Base-by-base conservation (phyloP, 2,329 filamentous ascomycete species). In the Arachnopeziza araneosa region DNA sequence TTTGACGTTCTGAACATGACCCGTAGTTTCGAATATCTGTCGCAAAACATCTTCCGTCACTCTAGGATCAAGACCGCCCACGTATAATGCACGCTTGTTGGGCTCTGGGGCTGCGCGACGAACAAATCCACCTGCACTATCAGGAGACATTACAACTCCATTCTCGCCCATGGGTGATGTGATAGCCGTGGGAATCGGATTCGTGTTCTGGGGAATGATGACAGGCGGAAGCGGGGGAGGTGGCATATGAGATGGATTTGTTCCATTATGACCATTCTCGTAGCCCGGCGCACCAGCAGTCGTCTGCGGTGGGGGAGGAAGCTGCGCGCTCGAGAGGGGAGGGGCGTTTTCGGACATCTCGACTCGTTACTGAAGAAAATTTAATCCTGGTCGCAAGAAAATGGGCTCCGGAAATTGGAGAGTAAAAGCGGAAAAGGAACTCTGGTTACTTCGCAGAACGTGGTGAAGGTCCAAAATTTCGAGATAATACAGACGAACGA, bases 1-100 rank as follows among this genome's bases (percentile, higher is more conserved):
- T 83, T 99, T 99, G 74, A 99, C 95, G 73, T 91, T 97, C 78
- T 96, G 89, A 66, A 99, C 95, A 77, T 99, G 95, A 60, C 95
- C 95, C 61, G 93, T 97, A 7, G 95, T 99, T 81, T 99, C 95
- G 72, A 99, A 99, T 70, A 98, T 98, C 76, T 98, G 93, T 72
- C 92, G 91, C 75, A 98, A 78, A 59, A 98, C 91, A 73, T 98
- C 93, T 77, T 98, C 93, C 32, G 93, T 97, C 64, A 98, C 93
- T 67, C 95, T 86, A 70, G 93, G 91, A 75, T 99, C 95, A 68
- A 99, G 80, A 58, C 95, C 95, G 65, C 95, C 95, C 61, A 99
- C 91, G 72, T 99, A 99, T 64, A 99, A 80, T 60, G 95, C 95
- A 72, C 95, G 86, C 85, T 99, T 99, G 81, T 99, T 99, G 65